Base-by-base conservation (phyloP, 2,329 filamentous ascomycete species). In the Aspergillus cejpii region DNA sequence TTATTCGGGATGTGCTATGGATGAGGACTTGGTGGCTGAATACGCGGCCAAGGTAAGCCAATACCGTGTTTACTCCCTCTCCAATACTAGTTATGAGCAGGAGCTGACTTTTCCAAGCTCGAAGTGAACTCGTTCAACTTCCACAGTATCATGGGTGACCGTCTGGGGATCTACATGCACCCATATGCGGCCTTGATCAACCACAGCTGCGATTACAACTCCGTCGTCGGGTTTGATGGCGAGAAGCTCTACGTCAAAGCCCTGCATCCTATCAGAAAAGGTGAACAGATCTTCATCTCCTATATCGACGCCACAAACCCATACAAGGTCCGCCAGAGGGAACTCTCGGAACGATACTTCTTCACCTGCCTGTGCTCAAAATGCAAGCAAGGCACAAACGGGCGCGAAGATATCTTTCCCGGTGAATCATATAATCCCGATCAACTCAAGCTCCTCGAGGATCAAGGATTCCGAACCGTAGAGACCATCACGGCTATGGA, bases 141-240 rank as follows among this genome's bases (percentile, higher is more conserved):
- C 2, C 74, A 76, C 14, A 78, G 72, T 2, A 70, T 74, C 3
- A 68, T 74, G 12, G 73, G 76, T 38, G 79, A 81, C 39, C 74
- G 76, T 1, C 63, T 83, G 17, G 81, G 81, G 1, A 64, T 81
- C n/a, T 74, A 74, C 27, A 57, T 83, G 12, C 76, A 82, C 48
- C 76, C 78, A 0, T 66, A 72, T 14, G 67, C 76, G 2, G 70
- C 75, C 21, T 63, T 74, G 12, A 68, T 79, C 34, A 84, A 84
- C 49, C 81, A 84, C 57, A 81, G 77, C 34, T 84, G 81, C 56
- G 69, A 74, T 19, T 77, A 78, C 3, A 84, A 83, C 51, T 72
- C 76, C 2, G 72, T 73, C 23, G 70, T 80, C 14, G 69, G 76
- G 10, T 80, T 81, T 63, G 76, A 81, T 45, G 73, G 76, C 15